Evolutionary conservation across 768 basidiomycete species (phyloP).

Genomic region (Lentinula raphanica): DNA sequence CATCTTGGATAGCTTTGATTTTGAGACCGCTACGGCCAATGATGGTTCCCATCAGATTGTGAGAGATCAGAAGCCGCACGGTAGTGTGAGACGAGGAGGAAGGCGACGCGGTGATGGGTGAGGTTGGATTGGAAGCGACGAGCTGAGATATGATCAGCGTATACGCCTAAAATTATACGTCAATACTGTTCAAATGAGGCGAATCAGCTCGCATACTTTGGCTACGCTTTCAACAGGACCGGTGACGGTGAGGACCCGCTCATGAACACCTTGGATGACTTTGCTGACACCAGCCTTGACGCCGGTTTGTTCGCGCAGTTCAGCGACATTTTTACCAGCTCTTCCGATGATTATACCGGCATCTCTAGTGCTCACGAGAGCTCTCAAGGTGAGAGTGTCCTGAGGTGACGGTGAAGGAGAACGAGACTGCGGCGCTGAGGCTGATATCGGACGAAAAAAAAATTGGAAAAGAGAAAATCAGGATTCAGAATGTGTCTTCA

Average conservation of each 20-base stretch:
- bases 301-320: conserved; percentile 90
- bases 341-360: conserved; percentile 97
- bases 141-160: conserved; percentile 91
- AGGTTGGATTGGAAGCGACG: conserved; percentile 73
- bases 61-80: conserved; percentile 95
- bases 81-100: conserved; percentile 73
- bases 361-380: conserved; percentile 95
- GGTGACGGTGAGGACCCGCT: conserved; percentile 92
- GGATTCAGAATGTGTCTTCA: conserved; percentile 15
- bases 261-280: conserved; percentile 95
- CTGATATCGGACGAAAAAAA: conserved; percentile 28
- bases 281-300: conserved; percentile 99
- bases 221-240: conserved; percentile 91
- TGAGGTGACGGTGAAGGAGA: conserved; percentile 67
- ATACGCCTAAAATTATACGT: conserved; percentile 62
- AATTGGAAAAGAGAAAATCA: conserved; percentile 13
- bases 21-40: conserved; percentile 94
- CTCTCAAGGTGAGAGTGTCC: conserved; percentile 84
- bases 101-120: conserved; percentile 61
- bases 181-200: conserved; percentile 11
- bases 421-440: conserved; percentile 62
- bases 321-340: conserved; percentile 95
- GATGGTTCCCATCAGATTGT: conserved; percentile 99
- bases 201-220: conserved; percentile 50
- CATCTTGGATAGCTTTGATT: conserved; percentile 98